Evolutionary conservation across 2,329 filamentous ascomycete genomes (phyloP), one percentile per base, ranked within the genome.

Genomic region (Fusarium pilosicola): DNA sequence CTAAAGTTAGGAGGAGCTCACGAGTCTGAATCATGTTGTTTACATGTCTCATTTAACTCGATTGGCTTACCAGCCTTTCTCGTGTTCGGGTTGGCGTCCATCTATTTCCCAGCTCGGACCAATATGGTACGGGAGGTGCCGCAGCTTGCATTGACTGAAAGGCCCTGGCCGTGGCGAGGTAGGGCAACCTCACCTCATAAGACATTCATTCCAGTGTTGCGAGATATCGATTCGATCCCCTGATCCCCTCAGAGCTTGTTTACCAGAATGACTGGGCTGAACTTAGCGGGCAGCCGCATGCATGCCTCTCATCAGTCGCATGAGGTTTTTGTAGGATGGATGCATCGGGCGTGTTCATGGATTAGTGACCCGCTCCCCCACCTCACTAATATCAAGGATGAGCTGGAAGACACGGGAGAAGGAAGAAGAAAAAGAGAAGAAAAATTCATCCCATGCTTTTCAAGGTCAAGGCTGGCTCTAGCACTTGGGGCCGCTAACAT

Each of bases 41-140:
- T 60, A 24, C 68, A 68, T 68, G 56, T 67, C 61, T 71, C 65
- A 74, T 73, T 62, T 62, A 74, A 65, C 68, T 74, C 32, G 71
- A 60, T 74, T 69, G 68, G 63, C 59, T 64, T 36, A 34, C 56
- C 51, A 56, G 20, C 45, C 62, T 36, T 58, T 65, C 71, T 74
- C 71, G 71, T 74, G 66, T 74, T 74, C 71, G 71, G 68, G 71
- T 74, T 60, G 41, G 59, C 32, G 38, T 38, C 26, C 48, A 64
- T 48, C 38, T 63, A 55, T 59, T 46, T 42, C 45, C 46, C 48
- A 74, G 71, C 67, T 68, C 46, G 51, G 62, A 55, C 64, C 63
- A 72, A 51, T 68, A 57, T 52, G 38, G 46, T 54, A 58, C 67
- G 63, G 71, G 71, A 74, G 68, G 68, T 71, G 57, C 63, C 63